These are phyloP conservation scores for Solanum virginianum DNA, from an alignment of 257 asterid genomes.

Conservation along the genomic window DNA sequence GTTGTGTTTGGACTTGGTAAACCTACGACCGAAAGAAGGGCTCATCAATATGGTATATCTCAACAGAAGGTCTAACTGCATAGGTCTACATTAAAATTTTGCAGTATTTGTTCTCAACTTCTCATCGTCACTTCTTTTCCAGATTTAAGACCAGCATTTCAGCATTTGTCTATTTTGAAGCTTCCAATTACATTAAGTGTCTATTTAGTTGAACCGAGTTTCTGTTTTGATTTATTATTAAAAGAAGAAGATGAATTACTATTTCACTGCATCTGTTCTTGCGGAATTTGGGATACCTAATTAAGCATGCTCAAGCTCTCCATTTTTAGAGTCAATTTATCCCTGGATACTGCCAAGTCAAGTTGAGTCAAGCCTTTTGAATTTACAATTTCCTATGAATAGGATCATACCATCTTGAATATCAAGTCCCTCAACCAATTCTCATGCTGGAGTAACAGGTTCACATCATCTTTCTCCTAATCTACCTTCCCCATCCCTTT, in stretches of 20 bases:
- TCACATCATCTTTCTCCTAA: background rate
- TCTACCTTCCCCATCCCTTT: background rate
- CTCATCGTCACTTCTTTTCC: background rate
- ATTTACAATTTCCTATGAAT: background rate
- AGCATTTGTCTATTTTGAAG: background rate
- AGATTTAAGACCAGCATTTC: background rate
- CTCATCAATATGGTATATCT: background rate
- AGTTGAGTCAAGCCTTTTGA: background rate
- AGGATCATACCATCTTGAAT: background rate
- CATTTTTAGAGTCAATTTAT: background rate
- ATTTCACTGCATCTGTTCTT: background rate
- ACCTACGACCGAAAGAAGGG: background rate
- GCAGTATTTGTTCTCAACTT: background rate
- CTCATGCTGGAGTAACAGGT: background rate
- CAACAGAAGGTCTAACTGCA: background rate
- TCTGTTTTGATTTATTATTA: background rate
- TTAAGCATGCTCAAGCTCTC: background rate
- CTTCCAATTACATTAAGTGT: background rate
- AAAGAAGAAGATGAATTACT: background rate
- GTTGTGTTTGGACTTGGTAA: background rate
- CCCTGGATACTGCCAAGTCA: background rate
- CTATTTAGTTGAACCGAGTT: background rate
- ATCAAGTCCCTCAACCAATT: background rate
- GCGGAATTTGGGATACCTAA: background rate
- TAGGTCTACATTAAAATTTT: background rate